Evolutionary conservation across 805 yeast species (phyloP).

Genomic region (Vanderwaltozyma verrucispora): DNA sequence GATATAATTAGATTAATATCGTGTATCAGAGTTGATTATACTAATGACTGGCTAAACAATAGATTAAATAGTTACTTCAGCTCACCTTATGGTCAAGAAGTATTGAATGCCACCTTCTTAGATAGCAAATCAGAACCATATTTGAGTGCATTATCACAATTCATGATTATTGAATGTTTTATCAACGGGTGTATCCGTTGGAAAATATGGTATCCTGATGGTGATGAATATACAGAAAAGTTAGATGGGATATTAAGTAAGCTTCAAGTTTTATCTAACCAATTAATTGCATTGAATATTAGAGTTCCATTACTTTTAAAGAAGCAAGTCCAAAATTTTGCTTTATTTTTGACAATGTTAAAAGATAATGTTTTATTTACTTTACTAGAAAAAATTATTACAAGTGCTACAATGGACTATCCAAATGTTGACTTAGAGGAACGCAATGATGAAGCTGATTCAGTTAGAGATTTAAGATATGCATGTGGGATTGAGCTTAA

Average conservation of each 20-base stretch:
- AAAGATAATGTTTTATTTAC: slow-evolving; percentile 76
- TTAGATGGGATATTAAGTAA: slow-evolving; percentile 42
- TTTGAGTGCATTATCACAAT: slow-evolving; percentile 68
- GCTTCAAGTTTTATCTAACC: slow-evolving; percentile 63
- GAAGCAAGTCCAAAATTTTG: slow-evolving; percentile 83
- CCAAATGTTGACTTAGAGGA: slow-evolving; percentile 42
- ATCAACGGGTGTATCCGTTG: slow-evolving; percentile 90
- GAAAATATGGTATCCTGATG: slow-evolving; percentile 70
- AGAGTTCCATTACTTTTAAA: slow-evolving; percentile 74
- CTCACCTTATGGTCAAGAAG: slow-evolving; percentile 54
- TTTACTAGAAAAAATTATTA: slow-evolving; percentile 73
- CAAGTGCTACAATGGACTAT: slow-evolving; percentile 74
- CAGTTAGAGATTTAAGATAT: slow-evolving; percentile 77
- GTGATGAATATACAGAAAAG: slow-evolving; percentile 35
- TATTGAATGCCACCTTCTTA: slow-evolving; percentile 44
- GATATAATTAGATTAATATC: slow-evolving; percentile 84
- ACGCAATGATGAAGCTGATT: slow-evolving; percentile 64
- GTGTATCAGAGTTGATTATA: slow-evolving; percentile 75
- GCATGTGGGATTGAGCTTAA: slow-evolving; percentile 93
- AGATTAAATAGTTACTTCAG: slow-evolving; percentile 65
- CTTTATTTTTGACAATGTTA: slow-evolving; percentile 84
- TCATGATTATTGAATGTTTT: slow-evolving; percentile 79
- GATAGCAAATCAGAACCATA: slow-evolving; percentile 56
- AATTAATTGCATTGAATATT: slow-evolving; percentile 61
- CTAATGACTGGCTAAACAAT: slow-evolving; percentile 71